A percentile compares a stretch with the other conserved stretches of the same genome.
Conservation (phyloP, 2,329 filamentous ascomycete genomes). For the Fusarium mundagurra region DNA sequence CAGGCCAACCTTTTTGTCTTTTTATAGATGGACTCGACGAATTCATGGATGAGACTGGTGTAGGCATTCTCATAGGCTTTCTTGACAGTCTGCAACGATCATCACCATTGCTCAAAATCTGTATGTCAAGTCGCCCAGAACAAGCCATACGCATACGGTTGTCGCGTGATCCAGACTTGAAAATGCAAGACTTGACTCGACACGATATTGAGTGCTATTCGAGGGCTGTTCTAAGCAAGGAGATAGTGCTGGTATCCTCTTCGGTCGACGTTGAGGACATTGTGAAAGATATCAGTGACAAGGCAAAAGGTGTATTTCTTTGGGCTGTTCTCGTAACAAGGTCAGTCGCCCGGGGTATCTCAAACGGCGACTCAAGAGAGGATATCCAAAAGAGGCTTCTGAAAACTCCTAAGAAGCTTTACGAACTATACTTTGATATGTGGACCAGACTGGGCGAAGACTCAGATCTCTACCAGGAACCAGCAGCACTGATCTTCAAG, state of each 20-base stretch:
- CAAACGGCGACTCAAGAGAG: fast-evolving
- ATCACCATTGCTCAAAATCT: fast-evolving
- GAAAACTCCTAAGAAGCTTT: fast-evolving
- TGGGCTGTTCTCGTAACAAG: background rate
- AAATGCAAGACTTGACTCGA: background rate
- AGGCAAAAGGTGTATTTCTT: fast-evolving
- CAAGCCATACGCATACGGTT: fast-evolving
- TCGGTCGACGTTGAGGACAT: fast-evolving
- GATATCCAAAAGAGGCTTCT: fast-evolving
- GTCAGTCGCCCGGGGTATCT: fast-evolving
- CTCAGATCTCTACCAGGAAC: fast-evolving
- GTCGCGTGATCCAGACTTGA: fast-evolving
- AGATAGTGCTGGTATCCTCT: fast-evolving
- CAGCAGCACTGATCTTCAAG: background rate
- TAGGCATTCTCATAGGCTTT: fast-evolving
- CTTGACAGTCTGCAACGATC: fast-evolving
- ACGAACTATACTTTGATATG: background rate
- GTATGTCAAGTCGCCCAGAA: background rate
- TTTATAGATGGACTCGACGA: fast-evolving
- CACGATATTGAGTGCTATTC: fast-evolving
- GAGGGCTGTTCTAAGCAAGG: fast-evolving
- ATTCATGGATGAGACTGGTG: fast-evolving
- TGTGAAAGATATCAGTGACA: fast-evolving
- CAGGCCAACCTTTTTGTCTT: background rate
- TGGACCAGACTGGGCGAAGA: background rate